Evolutionary conservation across 2,329 filamentous ascomycete genomes (phyloP).

Genomic region (Paracoccidioides lutzii): DNA sequence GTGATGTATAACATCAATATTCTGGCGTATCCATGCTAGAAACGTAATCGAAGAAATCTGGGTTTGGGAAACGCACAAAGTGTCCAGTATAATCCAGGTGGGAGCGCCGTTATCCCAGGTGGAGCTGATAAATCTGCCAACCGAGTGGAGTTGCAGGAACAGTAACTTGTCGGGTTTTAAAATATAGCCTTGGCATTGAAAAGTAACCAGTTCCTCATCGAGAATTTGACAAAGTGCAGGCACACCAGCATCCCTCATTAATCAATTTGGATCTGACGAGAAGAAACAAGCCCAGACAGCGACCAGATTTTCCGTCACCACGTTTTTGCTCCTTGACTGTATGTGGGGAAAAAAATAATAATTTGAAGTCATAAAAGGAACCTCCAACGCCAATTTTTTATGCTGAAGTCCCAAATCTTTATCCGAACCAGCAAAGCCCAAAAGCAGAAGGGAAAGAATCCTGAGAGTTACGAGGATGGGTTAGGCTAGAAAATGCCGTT

Average conservation of each 20-base stretch:
- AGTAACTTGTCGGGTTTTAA: too few relatives aligned
- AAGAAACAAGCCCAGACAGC: background rate
- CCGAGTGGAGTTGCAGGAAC: too few relatives aligned
- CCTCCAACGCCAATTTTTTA: constrained; percentile 2
- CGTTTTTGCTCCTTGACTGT: background rate
- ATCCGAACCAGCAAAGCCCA: background rate
- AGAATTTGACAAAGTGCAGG: too few relatives aligned
- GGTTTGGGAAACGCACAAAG: background rate
- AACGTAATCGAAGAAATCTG: background rate
- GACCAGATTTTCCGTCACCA: background rate
- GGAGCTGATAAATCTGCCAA: too few relatives aligned
- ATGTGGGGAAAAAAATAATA: background rate
- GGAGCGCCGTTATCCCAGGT: background rate
- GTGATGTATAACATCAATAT: background rate
- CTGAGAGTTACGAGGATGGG: background rate
- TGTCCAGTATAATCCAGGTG: too few relatives aligned
- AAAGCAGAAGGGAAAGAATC: background rate
- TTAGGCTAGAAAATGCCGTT: constrained; percentile 66
- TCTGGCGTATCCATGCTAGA: background rate
- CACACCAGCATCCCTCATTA: background rate
- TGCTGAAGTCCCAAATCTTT: constrained; percentile 1
- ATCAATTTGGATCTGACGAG: background rate
- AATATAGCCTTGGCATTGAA: too few relatives aligned
- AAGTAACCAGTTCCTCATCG: too few relatives aligned
- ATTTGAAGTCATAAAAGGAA: background rate